A percentile compares a stretch with the other conserved stretches of the same genome.
These are phyloP conservation scores for Breynia disticha DNA, from an alignment of 441 rosid species.

Conservation along the genomic window DNA sequence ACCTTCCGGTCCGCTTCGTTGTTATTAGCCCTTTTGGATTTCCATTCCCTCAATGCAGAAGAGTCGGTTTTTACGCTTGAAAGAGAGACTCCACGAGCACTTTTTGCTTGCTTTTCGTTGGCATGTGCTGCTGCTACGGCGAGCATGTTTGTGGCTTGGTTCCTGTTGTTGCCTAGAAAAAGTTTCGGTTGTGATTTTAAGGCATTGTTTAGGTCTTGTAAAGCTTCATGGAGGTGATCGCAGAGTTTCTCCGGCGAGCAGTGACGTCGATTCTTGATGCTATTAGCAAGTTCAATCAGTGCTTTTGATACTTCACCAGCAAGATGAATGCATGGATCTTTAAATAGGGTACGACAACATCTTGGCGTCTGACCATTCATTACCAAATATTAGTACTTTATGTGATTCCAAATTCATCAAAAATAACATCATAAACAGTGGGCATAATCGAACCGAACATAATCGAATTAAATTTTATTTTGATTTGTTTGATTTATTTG, in stretches of 20 bases:
- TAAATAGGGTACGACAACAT: slow-evolving; percentile 58
- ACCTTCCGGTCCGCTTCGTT: slow-evolving; percentile 34
- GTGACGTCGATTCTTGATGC: slow-evolving; percentile 49
- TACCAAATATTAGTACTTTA: too few species aligned
- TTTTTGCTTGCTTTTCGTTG: slow-evolving; percentile 17
- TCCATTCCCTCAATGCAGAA: slow-evolving; percentile 40
- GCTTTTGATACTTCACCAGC: slow-evolving; percentile 63
- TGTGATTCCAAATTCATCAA: too few species aligned
- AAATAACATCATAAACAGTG: too few species aligned
- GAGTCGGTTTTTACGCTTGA: slow-evolving; percentile 48
- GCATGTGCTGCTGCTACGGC: slow-evolving; percentile 47
- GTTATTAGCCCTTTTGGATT: slow-evolving; percentile 18
- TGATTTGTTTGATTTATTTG: too few species aligned
- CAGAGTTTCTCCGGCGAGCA: slow-evolving; percentile 72
- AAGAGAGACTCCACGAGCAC: slow-evolving; percentile 19
- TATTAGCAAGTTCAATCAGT: slow-evolving; percentile 48
- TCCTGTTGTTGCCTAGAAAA: slow-evolving; percentile 45
- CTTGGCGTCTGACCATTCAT: slow-evolving; percentile 37
- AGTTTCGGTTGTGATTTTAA: slow-evolving; percentile 72
- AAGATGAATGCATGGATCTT: slow-evolving; percentile 56
- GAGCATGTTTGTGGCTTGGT: slow-evolving; percentile 31
- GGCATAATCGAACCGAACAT: too few species aligned
- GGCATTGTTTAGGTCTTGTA: slow-evolving; percentile 61
- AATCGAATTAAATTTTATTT: too few species aligned
- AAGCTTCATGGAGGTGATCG: slow-evolving; percentile 63